Base-by-base conservation (phyloP, 495 filamentous ascomycete genomes). In the Aspergillus cavernicola region DNA sequence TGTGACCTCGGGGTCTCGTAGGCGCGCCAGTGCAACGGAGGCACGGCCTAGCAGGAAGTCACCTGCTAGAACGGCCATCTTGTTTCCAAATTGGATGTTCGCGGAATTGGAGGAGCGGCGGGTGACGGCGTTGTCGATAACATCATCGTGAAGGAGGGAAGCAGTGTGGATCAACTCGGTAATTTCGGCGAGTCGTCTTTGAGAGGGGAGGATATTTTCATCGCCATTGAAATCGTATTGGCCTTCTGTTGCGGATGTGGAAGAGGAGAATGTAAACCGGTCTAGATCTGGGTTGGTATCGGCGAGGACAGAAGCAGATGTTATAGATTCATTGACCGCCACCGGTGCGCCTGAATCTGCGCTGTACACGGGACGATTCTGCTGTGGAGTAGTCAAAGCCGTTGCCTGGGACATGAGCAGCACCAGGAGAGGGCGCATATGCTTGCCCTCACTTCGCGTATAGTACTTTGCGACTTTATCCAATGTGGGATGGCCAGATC, bases 401-500 rank as follows among this genome's bases (percentile, higher is more conserved):
- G 91, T 96, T 0, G 93, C 93, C 61, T 90, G 83, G 33, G 92
- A 92, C 93, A 98, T 97, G 50, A 98, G 83, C 42, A 98, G 80
- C 23, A 98, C 89, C 44, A 98, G 83, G 65, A 97, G 80, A 3
- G 93, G 93, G 56, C 93, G 87, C 57, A 97, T 86, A 67, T 97
- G 95, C 70, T 98, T 98, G 46, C 93, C 93, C 70, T 97, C 91
- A 45, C 87, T 87, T 59, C 88, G 85, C n/a, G 93, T 96, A 65
- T 98, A 98, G 77, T 98, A 97, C 67, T 97, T 98, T 24, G 95
- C 90, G 13, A 95, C 90, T 44, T 86, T 92, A 63, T 98, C 95
- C 35, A 98, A 78, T 16, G 90, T 87, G 5, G 92, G 95, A 67
- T 97, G 92, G 1, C 92, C 91, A 0, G 92, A 95, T 5, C 92